Evolutionary conservation across 345 rosid genomes (phyloP).

Genomic region (Kandelia obovata): DNA sequence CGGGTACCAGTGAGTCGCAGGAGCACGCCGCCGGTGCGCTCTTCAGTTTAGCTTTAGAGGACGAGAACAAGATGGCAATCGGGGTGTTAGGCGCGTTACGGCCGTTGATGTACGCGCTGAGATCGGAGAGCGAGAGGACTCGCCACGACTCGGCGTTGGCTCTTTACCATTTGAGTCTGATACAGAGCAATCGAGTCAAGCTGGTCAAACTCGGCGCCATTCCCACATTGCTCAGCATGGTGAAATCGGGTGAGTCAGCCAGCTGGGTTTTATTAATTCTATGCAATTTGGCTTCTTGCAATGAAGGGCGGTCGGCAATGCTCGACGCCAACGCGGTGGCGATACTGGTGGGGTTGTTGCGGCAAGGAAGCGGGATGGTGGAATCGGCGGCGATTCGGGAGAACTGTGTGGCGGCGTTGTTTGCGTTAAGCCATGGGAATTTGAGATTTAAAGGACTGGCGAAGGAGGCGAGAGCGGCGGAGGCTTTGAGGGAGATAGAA

Average conservation of each 20-base stretch:
- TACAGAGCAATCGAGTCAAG: slow-evolving; percentile 28
- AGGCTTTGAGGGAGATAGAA: slow-evolving; percentile 27
- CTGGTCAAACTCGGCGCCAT: slow-evolving; percentile 34
- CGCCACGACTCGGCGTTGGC: slow-evolving; percentile 31
- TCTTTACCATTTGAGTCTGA: slow-evolving; percentile 25
- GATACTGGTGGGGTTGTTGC: slow-evolving; percentile 26
- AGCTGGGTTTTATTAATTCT: slow-evolving; percentile 20
- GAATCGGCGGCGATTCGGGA: slow-evolving; percentile 17
- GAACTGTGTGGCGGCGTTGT: slow-evolving; percentile 30
- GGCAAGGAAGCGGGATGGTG: slow-evolving; percentile 7
- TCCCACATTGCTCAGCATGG: slow-evolving; percentile 16
- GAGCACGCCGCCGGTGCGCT: slow-evolving; percentile 35
- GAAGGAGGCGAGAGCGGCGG: slow-evolving; percentile 26
- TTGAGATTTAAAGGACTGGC: slow-evolving; percentile 32
- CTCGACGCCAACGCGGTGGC: slow-evolving; percentile 29
- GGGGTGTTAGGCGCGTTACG: slow-evolving; percentile 31
- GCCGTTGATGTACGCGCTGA: slow-evolving; percentile 28
- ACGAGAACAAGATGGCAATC: slow-evolving; percentile 35
- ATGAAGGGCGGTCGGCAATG: slow-evolving; percentile 37
- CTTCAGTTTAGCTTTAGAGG: slow-evolving; percentile 29
- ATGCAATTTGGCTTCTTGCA: slow-evolving; percentile 29
- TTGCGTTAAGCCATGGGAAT: slow-evolving; percentile 31
- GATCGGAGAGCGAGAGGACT: slow-evolving; percentile 29
- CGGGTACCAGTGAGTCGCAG: slow-evolving; percentile 23
- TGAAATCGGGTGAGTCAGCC: slow-evolving; percentile 14